Base-by-base conservation (phyloP, 2,329 filamentous ascomycete species). In the Stachybotrys echinatus region DNA sequence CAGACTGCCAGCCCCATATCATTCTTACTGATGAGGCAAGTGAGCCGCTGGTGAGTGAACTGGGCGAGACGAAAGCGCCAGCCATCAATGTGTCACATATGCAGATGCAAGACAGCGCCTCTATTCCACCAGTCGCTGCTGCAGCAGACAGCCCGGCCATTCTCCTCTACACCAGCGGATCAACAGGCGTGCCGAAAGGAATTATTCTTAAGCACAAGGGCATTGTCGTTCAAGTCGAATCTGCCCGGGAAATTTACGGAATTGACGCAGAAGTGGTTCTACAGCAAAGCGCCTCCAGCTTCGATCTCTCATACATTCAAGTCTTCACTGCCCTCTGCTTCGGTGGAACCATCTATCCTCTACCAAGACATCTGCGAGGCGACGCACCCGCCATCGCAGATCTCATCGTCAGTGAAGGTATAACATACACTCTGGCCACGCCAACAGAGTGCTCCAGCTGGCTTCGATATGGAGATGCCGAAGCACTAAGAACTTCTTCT, bases 401-500 rank as follows among this genome's bases (percentile, higher is more conserved):
- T 3, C 17, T 50, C 6, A 50, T 52, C 23, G 18, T 19, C 12
- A 31, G 23, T 5, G 22, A 48, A 2, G 42, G 23, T 3, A 40
- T 52, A 1, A 52, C 51, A 3, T 17, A 37, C 5, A 50, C 51
- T 2, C 7, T 10, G 5, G 51, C 48, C 3, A 52, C 51, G 12
- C 51, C 51, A 12, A 50, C 51, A 6, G 51, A 50, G 23, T 50
- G 46, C n/a, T 20, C 34, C 20, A 45, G 23, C 34, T 50, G 48
- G 48, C 45, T 50, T 7, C 43, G 38, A 27, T 46, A 18, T 23
- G 31, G n/a, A 27, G 22, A 20, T 19, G 7, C 22, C 7, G 6
- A 7, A 7, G 6, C 14, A 34, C 44, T 20, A 10, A 7, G 23
- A 6, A n/a, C 5, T 6, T 46, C 44, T 20, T 18, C 23, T n/a